These are phyloP conservation scores for Byssoonygena ceratinophila DNA, from an alignment of 2,329 filamentous ascomycete species.

Conservation along the genomic window DNA sequence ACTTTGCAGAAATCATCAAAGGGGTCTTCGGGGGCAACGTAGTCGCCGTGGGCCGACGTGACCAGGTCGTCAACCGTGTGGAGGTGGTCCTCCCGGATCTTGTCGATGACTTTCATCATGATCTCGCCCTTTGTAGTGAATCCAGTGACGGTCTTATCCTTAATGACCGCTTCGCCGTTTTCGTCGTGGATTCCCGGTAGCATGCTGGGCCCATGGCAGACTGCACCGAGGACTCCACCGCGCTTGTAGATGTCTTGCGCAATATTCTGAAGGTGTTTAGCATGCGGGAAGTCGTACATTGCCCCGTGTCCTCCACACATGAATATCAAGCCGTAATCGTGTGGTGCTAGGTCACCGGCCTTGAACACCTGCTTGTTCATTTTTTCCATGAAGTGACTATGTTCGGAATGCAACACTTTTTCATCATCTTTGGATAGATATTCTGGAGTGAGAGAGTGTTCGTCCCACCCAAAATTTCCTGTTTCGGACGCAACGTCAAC, in stretches of 20 bases:
- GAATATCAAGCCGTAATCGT: constrained; percentile 19
- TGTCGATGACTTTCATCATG: constrained; percentile 26
- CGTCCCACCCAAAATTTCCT: constrained; percentile 35
- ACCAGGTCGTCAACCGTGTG: constrained; percentile 17
- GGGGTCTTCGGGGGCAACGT: constrained; percentile 12
- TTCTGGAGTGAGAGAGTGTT: constrained; percentile 32
- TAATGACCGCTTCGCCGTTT: constrained; percentile 27
- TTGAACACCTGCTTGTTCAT: constrained; percentile 29
- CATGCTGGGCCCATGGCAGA: constrained; percentile 34
- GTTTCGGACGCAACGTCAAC: constrained; percentile 40
- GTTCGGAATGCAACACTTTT: constrained; percentile 29
- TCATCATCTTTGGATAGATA: constrained; percentile 33
- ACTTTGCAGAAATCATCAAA: constrained; percentile 18
- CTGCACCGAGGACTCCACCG: constrained; percentile 35
- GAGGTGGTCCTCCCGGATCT: constrained; percentile 22
- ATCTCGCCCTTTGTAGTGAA: constrained; percentile 33
- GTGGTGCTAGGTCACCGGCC: constrained; percentile 16
- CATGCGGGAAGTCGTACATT: constrained; percentile 39
- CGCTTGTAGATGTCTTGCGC: constrained; percentile 33
- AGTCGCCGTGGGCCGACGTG: constrained; percentile 11
- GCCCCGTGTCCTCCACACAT: constrained; percentile 30
- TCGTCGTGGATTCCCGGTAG: constrained; percentile 26
- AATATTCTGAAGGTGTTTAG: constrained; percentile 33
- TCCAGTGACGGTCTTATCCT: constrained; percentile 32
- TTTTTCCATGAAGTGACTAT: constrained; percentile 37